phyloP scores from a whole-genome alignment of 2,329 filamentous ascomycete genomes.

The Helotiales sp. region DNA sequence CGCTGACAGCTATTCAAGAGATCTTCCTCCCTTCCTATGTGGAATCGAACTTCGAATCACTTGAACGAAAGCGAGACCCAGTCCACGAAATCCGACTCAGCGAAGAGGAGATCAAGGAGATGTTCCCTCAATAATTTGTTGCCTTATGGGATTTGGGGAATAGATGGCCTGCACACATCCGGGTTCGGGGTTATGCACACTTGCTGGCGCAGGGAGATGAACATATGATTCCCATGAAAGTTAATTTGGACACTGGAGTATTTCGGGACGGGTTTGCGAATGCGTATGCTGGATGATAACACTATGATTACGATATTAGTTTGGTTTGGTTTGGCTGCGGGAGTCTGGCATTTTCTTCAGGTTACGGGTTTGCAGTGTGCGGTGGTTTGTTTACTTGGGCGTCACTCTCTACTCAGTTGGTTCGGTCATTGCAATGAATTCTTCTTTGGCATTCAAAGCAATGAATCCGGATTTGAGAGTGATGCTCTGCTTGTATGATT shows the following conservation, averaged over 20 bases:
- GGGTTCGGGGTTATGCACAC: conserved; percentile 33
- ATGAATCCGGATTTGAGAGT: conserved; percentile 17
- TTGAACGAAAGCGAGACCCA: conserved; percentile 77
- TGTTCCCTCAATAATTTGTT: conserved; percentile 63
- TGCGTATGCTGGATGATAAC: conserved; percentile 30
- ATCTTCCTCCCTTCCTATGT: conserved; percentile 82
- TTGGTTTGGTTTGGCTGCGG: conserved; percentile 21
- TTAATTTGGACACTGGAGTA: conserved; percentile 38
- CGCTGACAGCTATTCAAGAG: conserved; percentile 53
- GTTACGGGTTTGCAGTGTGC: conserved; percentile 19
- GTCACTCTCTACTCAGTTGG: conserved; percentile 28
- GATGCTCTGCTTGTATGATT: conserved; percentile 2
- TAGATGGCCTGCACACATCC: conserved; percentile 21
- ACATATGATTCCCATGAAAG: conserved; percentile 40
- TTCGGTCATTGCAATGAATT: conserved; percentile 28
- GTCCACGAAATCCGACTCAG: conserved; percentile 79
- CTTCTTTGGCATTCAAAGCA: conserved; percentile 26
- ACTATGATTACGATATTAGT: conserved; percentile 24
- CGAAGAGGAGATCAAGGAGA: conserved; percentile 74
- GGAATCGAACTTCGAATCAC: conserved; percentile 74
- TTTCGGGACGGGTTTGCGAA: conserved; percentile 21
- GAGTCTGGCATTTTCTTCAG: conserved; percentile 36
- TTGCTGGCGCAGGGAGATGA: conserved; percentile 36
- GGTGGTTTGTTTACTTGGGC: conserved; percentile 26
- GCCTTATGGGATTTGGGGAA: conserved; percentile 29